phyloP scores from a whole-genome alignment of 805 yeast species.

The Diddensiella caesifluorescens region DNA sequence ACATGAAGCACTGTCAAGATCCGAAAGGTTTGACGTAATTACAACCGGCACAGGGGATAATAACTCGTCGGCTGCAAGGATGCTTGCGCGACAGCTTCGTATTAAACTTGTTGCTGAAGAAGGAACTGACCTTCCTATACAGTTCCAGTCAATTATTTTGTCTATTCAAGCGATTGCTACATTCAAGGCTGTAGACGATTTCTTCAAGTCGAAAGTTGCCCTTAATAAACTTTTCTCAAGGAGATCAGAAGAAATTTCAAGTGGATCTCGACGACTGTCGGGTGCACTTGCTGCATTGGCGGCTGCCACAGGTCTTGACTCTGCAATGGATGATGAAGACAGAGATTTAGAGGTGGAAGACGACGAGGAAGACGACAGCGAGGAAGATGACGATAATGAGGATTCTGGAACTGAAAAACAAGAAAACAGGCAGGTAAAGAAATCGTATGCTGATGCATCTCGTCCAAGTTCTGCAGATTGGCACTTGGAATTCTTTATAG shows the following conservation, averaged over 20 bases:
- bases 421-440: constrained; percentile 6
- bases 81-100: constrained; percentile 65
- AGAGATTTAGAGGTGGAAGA: constrained; percentile 13
- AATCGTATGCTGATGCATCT: constrained; percentile 9
- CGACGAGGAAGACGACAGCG: constrained; percentile 16
- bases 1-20: constrained; percentile 64
- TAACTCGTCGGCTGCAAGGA: constrained; percentile 21
- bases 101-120: constrained; percentile 44
- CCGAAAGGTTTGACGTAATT: constrained; percentile 65
- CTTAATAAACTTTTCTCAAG: constrained; percentile 7
- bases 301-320: constrained; percentile 14
- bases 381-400: constrained; percentile 18
- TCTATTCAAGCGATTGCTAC: constrained; percentile 54
- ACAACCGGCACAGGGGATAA: constrained; percentile 38
- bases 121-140: constrained; percentile 14
- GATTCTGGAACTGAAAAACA: constrained; percentile 14
- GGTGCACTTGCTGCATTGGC: constrained; percentile 19
- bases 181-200: constrained; percentile 40
- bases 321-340: constrained; percentile 16
- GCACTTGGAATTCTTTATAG: constrained; percentile 52
- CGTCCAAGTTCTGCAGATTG: constrained; percentile 24
- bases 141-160: constrained; percentile 28
- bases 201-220: constrained; percentile 37
- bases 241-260: background rate
- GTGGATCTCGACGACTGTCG: constrained; percentile 6